phyloP scores from a whole-genome alignment of 2,329 filamentous ascomycete species.

The Fusarium pininemorale region DNA sequence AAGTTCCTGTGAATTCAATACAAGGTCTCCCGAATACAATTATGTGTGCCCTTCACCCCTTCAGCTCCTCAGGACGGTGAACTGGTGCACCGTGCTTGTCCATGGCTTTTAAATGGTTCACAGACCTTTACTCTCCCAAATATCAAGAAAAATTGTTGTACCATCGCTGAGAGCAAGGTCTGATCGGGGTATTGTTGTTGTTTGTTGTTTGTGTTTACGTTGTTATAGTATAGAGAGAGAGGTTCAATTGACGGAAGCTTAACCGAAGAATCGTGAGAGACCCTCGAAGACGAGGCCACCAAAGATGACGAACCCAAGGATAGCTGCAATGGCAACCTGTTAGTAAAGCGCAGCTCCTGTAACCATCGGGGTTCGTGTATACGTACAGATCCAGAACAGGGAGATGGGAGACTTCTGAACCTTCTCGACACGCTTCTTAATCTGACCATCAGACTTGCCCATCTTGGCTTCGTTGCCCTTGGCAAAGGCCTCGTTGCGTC shows the following conservation, averaged over 20 bases:
- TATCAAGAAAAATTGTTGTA: conserved; percentile 1
- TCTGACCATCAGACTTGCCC: conserved; percentile 74
- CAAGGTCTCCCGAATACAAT: conserved; percentile 32
- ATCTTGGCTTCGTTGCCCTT: conserved; percentile 77
- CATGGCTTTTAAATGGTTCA: conserved; percentile 1
- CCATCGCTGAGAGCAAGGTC: background rate
- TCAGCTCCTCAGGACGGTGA: conserved; percentile 2
- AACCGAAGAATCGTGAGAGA: conserved; percentile 62
- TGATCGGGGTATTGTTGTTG: conserved; percentile 9
- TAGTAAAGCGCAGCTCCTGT: background rate
- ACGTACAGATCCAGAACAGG: conserved; percentile 70
- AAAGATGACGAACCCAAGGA: conserved; percentile 69
- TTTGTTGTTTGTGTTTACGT: conserved; percentile 1
- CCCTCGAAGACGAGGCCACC: conserved; percentile 68
- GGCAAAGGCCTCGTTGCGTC: conserved; percentile 81
- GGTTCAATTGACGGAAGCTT: conserved; percentile 4
- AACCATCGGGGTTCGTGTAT: background rate
- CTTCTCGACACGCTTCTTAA: conserved; percentile 69
- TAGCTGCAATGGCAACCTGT: conserved; percentile 47
- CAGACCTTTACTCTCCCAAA: background rate
- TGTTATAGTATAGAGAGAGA: conserved; percentile 1
- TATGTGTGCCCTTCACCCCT: conserved; percentile 6
- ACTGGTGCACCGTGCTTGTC: conserved; percentile 7
- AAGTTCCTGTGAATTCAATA: conserved; percentile 38
- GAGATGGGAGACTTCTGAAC: conserved; percentile 69